Base-by-base conservation (phyloP, 441 rosid species). In the Cnidoscolus chayamansa region DNA sequence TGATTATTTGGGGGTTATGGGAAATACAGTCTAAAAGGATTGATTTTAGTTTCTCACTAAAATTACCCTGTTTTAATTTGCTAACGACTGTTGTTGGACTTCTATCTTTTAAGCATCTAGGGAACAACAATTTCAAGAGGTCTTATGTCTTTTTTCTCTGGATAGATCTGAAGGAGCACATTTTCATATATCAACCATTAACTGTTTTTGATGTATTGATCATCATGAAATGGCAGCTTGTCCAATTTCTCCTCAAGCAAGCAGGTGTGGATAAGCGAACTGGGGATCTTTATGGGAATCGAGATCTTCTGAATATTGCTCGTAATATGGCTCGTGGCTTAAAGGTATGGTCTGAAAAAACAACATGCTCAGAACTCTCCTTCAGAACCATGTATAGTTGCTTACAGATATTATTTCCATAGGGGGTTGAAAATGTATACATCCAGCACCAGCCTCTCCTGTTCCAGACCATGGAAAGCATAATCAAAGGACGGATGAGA, bases 291-390 rank as follows among this genome's bases (percentile, higher is more conserved):
- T 94, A 80, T 77, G 98, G 99, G 77, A 94, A 89, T 68, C 90
- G 96, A 61, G 99, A 94, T 88, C 75, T 94, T 75, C 74, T 94
- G 63, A 94, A 88, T 81, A 94, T 92, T 83, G 98, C 99, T 68
- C 96, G 97, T 48, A 92, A 94, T 85, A 92, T 94, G 98, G 99
- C 99, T 76, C 98, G 99, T 82, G 99, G 98, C 50, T 85, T 92
- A 72, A 90, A 94, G 99, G 99, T 94, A 65, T 35, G 83, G 73
- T 37, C 4, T 7, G 57, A 9, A 70, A 32, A 17, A 50, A 30
- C 4, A 31, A 25, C 7, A 1, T 10, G 31, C 35, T 15, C 20
- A 25, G 5, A n/a, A 12, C 45, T 4, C 47, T 60, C 19, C 60
- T 30, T 19, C 32, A 54, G n/a, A 66, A 65, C 40, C 53, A 12